Percentiles rank a stretch among this genome's conserved stretches.
Evolutionary conservation across 2,329 filamentous ascomycete species (phyloP).

Genomic region (Ceratocystis ficicola): DNA sequence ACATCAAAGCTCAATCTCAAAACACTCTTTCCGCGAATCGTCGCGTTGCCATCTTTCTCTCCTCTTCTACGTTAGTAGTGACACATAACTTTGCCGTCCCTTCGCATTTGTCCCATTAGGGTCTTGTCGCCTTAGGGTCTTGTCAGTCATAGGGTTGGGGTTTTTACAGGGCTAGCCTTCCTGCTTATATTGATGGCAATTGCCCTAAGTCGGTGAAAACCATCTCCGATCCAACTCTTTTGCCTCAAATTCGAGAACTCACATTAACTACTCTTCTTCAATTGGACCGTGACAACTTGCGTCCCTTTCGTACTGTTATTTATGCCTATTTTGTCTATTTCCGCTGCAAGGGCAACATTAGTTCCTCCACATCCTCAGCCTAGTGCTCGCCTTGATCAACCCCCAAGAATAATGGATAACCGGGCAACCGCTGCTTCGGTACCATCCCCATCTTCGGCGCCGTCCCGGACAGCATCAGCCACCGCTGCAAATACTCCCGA

Average conservation of each 20-base stretch:
- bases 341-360: neutral
- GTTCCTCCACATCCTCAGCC: neutral
- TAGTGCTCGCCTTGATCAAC: neutral
- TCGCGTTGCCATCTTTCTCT: too few species aligned
- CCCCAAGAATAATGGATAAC: neutral
- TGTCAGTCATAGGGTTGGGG: neutral
- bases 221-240: neutral
- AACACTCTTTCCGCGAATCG: too few species aligned
- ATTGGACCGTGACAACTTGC: slow-evolving; percentile 21
- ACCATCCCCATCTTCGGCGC: neutral
- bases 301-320: slow-evolving; percentile 19
- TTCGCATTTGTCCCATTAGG: too few species aligned
- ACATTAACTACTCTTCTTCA: slow-evolving; percentile 21
- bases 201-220: neutral
- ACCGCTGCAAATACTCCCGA: neutral
- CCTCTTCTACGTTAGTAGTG: too few species aligned
- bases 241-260: neutral
- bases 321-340: slow-evolving; percentile 21
- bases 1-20: too few species aligned
- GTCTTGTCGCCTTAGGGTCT: too few species aligned
- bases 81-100: too few species aligned
- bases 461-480: neutral
- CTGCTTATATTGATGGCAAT: neutral
- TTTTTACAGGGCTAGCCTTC: neutral
- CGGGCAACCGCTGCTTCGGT: neutral